Percentiles rank a stretch among this genome's conserved stretches.
Evolutionary conservation across 257 asterid species (phyloP).

Genomic region (Plantago ovata): DNA sequence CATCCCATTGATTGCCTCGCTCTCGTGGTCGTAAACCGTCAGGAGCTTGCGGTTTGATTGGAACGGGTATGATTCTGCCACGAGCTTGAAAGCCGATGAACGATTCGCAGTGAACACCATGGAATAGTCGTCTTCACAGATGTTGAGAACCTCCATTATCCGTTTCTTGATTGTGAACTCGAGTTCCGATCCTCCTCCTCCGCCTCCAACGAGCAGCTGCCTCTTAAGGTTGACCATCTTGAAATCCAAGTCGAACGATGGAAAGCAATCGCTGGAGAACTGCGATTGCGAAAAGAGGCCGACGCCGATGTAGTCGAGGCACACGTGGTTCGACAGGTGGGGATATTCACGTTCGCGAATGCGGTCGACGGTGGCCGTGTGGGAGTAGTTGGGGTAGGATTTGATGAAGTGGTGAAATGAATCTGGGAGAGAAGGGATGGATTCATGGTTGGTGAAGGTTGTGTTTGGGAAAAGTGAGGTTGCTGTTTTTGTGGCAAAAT

Average conservation of each 20-base stretch:
- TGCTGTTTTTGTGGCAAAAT: slow-evolving; percentile 47
- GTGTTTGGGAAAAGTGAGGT: slow-evolving; percentile 65
- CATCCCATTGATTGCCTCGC: slow-evolving; percentile 78
- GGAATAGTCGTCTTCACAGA: slow-evolving; percentile 53
- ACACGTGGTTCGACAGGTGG: slow-evolving; percentile 66
- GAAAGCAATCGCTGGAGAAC: slow-evolving; percentile 26
- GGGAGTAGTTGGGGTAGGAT: slow-evolving; percentile 64
- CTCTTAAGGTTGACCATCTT: slow-evolving; percentile 70
- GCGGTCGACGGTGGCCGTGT: slow-evolving; percentile 50
- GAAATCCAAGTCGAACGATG: slow-evolving; percentile 45
- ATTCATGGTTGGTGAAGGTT: slow-evolving; percentile 68
- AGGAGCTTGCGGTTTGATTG: slow-evolving; percentile 52
- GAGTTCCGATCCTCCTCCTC: slow-evolving; percentile 53
- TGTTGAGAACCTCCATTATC: slow-evolving; percentile 67
- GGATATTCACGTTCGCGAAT: slow-evolving; percentile 72
- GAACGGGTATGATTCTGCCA: slow-evolving; percentile 82
- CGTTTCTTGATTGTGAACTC: slow-evolving; percentile 61
- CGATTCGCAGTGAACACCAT: slow-evolving; percentile 82
- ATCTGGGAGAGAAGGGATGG: slow-evolving; percentile 68
- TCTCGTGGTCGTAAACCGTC: slow-evolving; percentile 73
- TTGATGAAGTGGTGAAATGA: slow-evolving; percentile 54
- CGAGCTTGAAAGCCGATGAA: slow-evolving; percentile 79
- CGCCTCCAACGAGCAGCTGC: slow-evolving; percentile 50
- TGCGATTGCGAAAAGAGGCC: slow-evolving; percentile 84
- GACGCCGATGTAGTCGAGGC: slow-evolving; percentile 80